phyloP scores from a whole-genome alignment of 2,329 filamentous ascomycete species.

The Cytospora leucostoma region DNA sequence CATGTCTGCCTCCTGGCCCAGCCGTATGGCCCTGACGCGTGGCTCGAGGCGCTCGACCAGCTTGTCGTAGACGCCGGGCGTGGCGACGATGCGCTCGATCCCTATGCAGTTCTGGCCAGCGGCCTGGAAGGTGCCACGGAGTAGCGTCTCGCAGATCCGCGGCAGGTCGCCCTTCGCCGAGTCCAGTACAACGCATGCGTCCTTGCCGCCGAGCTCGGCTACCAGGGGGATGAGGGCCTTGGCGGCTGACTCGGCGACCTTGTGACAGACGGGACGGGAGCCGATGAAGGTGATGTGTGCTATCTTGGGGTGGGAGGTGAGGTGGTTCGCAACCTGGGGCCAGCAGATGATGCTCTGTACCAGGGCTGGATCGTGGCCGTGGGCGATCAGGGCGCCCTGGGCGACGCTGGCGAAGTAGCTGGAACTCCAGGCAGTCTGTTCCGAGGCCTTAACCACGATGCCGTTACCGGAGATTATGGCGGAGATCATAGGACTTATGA shows the following conservation, averaged over 20 bases:
- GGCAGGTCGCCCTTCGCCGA: constrained; percentile 67
- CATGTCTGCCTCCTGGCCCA: constrained; percentile 79
- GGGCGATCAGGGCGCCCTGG: constrained; percentile 75
- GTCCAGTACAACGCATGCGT: constrained; percentile 87
- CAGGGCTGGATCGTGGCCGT: constrained; percentile 79
- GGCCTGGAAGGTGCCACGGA: constrained; percentile 92
- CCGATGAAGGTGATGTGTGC: constrained; percentile 96
- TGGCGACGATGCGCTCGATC: constrained; percentile 87
- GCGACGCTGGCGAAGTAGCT: constrained; percentile 79
- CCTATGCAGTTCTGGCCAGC: constrained; percentile 98
- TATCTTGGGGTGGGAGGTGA: constrained; percentile 84
- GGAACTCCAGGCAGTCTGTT: constrained; percentile 93
- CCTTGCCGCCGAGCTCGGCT: constrained; percentile 92
- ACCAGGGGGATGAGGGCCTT: constrained; percentile 84
- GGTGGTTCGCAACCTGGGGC: constrained; percentile 75
- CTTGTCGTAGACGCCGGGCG: constrained; percentile 72
- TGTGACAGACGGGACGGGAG: constrained; percentile 80
- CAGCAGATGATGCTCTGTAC: constrained; percentile 87
- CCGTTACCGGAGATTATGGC: constrained; percentile 65
- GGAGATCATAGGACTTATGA: constrained; percentile 29
- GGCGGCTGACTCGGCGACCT: constrained; percentile 84
- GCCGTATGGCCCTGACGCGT: constrained; percentile 71
- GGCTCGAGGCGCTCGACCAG: constrained; percentile 72
- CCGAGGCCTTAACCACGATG: constrained; percentile 90
- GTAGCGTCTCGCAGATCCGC: constrained; percentile 77